Conservation (phyloP, 805 yeast genomes). For the Metschnikowia lunata region DNA sequence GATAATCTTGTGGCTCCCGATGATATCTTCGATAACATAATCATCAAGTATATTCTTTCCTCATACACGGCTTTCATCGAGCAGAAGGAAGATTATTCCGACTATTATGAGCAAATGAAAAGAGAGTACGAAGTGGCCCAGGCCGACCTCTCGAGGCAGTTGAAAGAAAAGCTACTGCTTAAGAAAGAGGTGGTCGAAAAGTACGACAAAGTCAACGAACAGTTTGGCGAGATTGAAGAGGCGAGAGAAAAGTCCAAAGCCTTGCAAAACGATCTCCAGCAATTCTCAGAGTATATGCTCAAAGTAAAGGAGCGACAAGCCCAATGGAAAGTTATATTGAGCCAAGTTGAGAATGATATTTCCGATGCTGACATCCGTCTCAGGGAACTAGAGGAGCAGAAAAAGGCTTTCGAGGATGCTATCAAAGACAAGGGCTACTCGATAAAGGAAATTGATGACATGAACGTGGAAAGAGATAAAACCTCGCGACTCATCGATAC, state of each 20-base stretch:
- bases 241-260: slow-evolving; percentile 53
- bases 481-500: slow-evolving; percentile 51
- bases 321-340: slow-evolving; percentile 59
- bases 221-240: slow-evolving; percentile 44
- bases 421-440: slow-evolving; percentile 55
- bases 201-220: slow-evolving; percentile 39
- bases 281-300: slow-evolving; percentile 68
- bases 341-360: slow-evolving; percentile 56
- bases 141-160: slow-evolving; percentile 45
- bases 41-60: slow-evolving; percentile 57
- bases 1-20: slow-evolving; percentile 32
- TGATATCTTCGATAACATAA: slow-evolving; percentile 47
- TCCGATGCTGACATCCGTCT: slow-evolving; percentile 40
- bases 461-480: slow-evolving; percentile 58
- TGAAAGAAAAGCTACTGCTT: slow-evolving; percentile 36
- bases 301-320: slow-evolving; percentile 59
- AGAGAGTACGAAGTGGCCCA: slow-evolving; percentile 50
- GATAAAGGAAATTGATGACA: slow-evolving; percentile 56
- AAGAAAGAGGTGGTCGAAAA: slow-evolving; percentile 37
- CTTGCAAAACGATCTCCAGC: slow-evolving; percentile 63
- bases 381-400: slow-evolving; percentile 35
- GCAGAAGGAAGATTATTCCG: slow-evolving; percentile 58
- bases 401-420: slow-evolving; percentile 37
- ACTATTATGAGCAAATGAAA: slow-evolving; percentile 52
- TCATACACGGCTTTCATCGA: slow-evolving; percentile 66